Percentiles rank a stretch among this genome's conserved stretches.
Conservation (phyloP, 345 rosid genomes). For the Corchorus olitorius region DNA sequence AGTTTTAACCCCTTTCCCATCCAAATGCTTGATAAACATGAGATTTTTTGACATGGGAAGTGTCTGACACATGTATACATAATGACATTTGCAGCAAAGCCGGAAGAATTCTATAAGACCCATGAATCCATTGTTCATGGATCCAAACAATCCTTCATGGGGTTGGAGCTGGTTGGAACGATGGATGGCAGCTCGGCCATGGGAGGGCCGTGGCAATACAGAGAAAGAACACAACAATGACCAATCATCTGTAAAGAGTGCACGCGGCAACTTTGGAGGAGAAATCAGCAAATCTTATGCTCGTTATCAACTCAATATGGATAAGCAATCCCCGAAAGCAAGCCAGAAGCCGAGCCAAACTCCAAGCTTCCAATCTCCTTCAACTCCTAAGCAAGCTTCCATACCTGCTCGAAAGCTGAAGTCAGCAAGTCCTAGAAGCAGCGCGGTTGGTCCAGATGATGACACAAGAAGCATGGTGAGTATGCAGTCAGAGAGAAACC, state of each 20-base stretch:
- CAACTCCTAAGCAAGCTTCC: conserved; percentile 58
- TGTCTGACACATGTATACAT: conserved; percentile 14
- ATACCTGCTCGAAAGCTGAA: conserved; percentile 58
- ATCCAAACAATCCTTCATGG: conserved; percentile 85
- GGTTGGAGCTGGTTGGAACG: conserved; percentile 99
- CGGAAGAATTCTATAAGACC: conserved; percentile 74
- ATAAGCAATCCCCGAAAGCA: conserved; percentile 62
- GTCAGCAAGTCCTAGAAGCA: conserved; percentile 51
- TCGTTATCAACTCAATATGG: conserved; percentile 66
- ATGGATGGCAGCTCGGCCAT: conserved; percentile 94
- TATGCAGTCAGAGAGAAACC: conserved; percentile 52
- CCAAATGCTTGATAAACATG: background rate
- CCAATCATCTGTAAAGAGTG: conserved; percentile 50
- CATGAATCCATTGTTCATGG: conserved; percentile 73
- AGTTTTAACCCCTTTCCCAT: too few species aligned
- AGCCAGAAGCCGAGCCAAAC: conserved; percentile 55
- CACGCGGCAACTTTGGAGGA: conserved; percentile 45
- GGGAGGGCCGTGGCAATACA: conserved; percentile 48
- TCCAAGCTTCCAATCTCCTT: conserved; percentile 52
- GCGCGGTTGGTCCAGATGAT: conserved; percentile 50
- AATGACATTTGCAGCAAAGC: conserved; percentile 57
- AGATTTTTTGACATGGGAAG: background rate
- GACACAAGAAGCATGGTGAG: conserved; percentile 73
- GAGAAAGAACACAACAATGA: conserved; percentile 68
- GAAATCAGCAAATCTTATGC: conserved; percentile 66